A percentile compares a stretch with the other conserved stretches of the same genome.
Evolutionary conservation across 805 yeast species (phyloP).

Genomic region (Dipodascopsis uninucleata): DNA sequence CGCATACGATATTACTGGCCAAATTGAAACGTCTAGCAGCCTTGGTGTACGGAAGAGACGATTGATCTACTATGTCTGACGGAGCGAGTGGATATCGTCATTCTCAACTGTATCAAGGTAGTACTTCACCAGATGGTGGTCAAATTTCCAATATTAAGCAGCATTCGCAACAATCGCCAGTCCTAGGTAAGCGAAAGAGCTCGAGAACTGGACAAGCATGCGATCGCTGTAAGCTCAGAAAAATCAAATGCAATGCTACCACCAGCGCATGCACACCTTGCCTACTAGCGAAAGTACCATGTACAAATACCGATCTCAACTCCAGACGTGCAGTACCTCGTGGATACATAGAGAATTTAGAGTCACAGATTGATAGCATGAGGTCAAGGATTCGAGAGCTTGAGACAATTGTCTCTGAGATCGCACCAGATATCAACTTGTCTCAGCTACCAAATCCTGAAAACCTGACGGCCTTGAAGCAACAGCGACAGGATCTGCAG

Average conservation of each 20-base stretch:
- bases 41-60: too few species aligned
- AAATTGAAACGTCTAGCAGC: too few species aligned
- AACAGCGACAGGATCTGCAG: too few species aligned
- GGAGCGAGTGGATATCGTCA: too few species aligned
- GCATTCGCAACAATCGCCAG: too few species aligned
- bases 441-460: conserved; percentile 10
- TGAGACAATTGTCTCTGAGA: conserved; percentile 4
- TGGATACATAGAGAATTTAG: conserved; percentile 25
- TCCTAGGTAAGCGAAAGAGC: too few species aligned
- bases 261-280: conserved; percentile 28
- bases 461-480: conserved; percentile 1
- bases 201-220: too few species aligned
- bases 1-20: too few species aligned
- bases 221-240: conserved; percentile 15
- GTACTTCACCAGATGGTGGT: too few species aligned
- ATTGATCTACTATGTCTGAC: too few species aligned
- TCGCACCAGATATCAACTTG: conserved; percentile 16
- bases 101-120: too few species aligned
- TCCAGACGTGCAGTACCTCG: conserved; percentile 26
- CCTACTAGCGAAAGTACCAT: conserved; percentile 24
- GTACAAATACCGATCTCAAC: conserved; percentile 27
- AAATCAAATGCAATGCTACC: conserved; percentile 26
- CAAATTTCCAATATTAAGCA: too few species aligned
- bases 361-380: conserved; percentile 9
- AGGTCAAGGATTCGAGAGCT: conserved; percentile 12